Conservation (phyloP, 441 rosid species). For the Omphalea diandra region DNA sequence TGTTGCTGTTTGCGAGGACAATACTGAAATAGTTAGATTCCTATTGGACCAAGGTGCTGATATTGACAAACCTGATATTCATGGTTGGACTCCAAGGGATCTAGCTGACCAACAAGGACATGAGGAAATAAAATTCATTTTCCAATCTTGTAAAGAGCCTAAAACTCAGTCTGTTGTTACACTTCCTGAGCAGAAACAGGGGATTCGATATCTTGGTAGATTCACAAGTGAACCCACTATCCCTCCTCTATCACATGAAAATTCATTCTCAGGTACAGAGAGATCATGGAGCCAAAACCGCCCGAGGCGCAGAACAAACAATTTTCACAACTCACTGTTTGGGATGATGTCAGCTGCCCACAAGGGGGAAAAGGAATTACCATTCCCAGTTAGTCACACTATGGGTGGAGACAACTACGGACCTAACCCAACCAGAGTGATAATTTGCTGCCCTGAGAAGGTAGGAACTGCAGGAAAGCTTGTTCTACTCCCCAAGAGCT, state of each 20-base stretch:
- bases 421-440: constrained; percentile 42
- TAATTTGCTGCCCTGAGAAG: constrained; percentile 52
- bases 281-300: constrained; percentile 42
- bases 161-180: constrained; percentile 32
- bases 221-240: constrained; percentile 54
- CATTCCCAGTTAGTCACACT: constrained; percentile 25
- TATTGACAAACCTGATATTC: constrained; percentile 54
- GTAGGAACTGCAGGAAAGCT: constrained; percentile 48
- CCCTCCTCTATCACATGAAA: constrained; percentile 35
- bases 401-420: constrained; percentile 1
- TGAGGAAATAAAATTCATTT: constrained; percentile 56
- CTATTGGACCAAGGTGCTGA: constrained; percentile 63
- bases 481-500: constrained; percentile 50
- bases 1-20: constrained; percentile 68
- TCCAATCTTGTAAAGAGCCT: constrained; percentile 27
- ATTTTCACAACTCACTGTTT: constrained; percentile 62
- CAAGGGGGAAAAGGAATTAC: constrained; percentile 33
- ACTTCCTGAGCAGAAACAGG: constrained; percentile 42
- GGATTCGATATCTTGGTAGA: constrained; percentile 44
- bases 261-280: constrained; percentile 26
- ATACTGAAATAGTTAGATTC: constrained; percentile 55
- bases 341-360: constrained; percentile 65
- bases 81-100: constrained; percentile 59
- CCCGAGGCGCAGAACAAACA: constrained; percentile 49
- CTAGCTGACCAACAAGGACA: constrained; percentile 86